Evolutionary conservation across 352 stramenopile species (phyloP).

Genomic region (Pythium apleroticum): DNA sequence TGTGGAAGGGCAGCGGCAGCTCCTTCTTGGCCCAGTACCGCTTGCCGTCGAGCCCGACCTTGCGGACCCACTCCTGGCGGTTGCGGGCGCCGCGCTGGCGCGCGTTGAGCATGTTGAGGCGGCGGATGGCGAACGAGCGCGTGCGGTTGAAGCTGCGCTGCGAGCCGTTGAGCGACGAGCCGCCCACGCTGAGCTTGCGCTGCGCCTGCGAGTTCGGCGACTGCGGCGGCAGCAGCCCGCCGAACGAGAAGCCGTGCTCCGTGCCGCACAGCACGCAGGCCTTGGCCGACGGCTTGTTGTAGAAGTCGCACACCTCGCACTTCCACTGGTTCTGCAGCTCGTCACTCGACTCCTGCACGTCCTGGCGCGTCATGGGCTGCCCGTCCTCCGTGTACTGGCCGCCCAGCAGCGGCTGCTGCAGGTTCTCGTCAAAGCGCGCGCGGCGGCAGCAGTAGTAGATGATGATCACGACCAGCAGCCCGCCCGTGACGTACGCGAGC

Average conservation of each 20-base stretch:
- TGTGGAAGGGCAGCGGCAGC: constrained; percentile 40
- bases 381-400: constrained; percentile 88
- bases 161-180: background rate
- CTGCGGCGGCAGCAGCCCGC: constrained; percentile 29
- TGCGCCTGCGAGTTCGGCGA: constrained; percentile 8
- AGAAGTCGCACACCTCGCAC: constrained; percentile 87
- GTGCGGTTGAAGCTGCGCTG: constrained; percentile 83
- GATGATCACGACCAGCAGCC: constrained; percentile 84
- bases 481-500: constrained; percentile 84
- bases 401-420: constrained; percentile 81
- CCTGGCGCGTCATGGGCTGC: constrained; percentile 82
- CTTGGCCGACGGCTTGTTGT: constrained; percentile 83
- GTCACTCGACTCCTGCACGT: constrained; percentile 83
- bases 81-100: constrained; percentile 78
- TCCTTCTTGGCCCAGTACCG: constrained; percentile 84
- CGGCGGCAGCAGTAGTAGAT: constrained; percentile 88
- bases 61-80: constrained; percentile 82
- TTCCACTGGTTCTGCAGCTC: constrained; percentile 84
- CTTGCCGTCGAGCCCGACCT: constrained; percentile 79
- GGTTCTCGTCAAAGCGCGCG: constrained; percentile 83
- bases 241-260: constrained; percentile 77
- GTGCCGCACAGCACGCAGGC: constrained; percentile 80
- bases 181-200: constrained; percentile 39
- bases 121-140: constrained; percentile 83
- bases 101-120: constrained; percentile 85